Percentiles rank a stretch among this genome's conserved stretches.
These are phyloP conservation scores for Xylaria sp. DNA, from an alignment of 2,329 filamentous ascomycete genomes.

Conservation along the genomic window DNA sequence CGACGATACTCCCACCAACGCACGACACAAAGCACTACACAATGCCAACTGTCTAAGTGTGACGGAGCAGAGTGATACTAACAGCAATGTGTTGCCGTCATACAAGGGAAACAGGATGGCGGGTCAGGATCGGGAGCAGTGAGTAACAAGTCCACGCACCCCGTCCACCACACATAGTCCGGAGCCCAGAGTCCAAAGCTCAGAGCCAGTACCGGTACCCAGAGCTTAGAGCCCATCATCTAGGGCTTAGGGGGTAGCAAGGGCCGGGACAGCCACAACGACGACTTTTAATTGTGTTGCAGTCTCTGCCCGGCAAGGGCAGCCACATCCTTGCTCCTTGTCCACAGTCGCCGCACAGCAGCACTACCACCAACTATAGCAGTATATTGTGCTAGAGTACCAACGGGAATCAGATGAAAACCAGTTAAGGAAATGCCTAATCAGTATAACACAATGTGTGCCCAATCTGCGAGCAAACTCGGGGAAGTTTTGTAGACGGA, in stretches of 20 bases:
- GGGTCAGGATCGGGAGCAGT: conserved; percentile 48
- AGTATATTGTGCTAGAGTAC: conserved; percentile 31
- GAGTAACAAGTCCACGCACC: conserved; percentile 39
- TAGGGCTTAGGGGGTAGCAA: conserved; percentile 36
- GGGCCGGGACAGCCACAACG: conserved; percentile 43
- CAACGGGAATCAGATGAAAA: conserved; percentile 31
- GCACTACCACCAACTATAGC: conserved; percentile 32
- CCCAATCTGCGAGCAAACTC: conserved; percentile 28
- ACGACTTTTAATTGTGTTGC: conserved; percentile 45
- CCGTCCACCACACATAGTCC: conserved; percentile 34
- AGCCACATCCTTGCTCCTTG: conserved; percentile 45
- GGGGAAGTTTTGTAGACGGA: neutral
- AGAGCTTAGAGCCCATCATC: conserved; percentile 13
- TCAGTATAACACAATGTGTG: conserved; percentile 33
- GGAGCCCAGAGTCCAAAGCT: conserved; percentile 7
- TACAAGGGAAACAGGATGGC: conserved; percentile 46
- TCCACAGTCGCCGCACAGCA: conserved; percentile 36
- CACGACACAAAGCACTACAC: conserved; percentile 30
- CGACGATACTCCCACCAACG: conserved; percentile 45
- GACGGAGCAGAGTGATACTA: conserved; percentile 50
- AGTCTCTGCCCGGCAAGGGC: conserved; percentile 41
- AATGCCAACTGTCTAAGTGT: conserved; percentile 37
- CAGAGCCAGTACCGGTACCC: no score
- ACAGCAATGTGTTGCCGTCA: conserved; percentile 48
- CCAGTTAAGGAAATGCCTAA: conserved; percentile 31